Percentiles rank a stretch among this genome's conserved stretches.
phyloP scores from a whole-genome alignment of 176 grass and related monocot species.

The Oryza longistaminata region DNA sequence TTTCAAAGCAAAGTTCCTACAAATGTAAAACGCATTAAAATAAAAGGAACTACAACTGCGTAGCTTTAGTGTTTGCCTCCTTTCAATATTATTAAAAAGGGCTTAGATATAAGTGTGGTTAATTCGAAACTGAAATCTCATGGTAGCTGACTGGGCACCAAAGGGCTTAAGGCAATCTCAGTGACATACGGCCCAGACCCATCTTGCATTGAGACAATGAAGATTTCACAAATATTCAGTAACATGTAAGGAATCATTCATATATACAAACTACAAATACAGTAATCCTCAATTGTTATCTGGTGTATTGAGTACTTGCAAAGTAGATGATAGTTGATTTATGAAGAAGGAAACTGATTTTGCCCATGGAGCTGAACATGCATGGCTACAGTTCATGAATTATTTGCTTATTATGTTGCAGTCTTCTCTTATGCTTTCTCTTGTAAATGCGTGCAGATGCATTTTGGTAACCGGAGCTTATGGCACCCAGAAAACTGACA shows the following conservation, averaged over 20 bases:
- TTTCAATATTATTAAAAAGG: background rate
- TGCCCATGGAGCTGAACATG: background rate
- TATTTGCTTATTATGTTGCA: constrained; percentile 20
- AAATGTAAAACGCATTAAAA: background rate
- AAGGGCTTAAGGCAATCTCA: background rate
- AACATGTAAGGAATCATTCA: background rate
- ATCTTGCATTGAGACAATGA: background rate
- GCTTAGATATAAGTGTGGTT: background rate
- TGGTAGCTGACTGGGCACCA: constrained; percentile 17
- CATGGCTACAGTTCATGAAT: constrained; percentile 1
- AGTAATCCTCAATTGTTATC: constrained; percentile 6
- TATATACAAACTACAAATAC: constrained; percentile 5
- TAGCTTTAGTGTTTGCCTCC: background rate
- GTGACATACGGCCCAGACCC: background rate
- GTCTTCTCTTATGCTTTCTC: constrained; percentile 43
- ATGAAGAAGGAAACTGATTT: constrained; percentile 7
- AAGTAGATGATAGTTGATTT: constrained; percentile 16
- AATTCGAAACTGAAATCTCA: background rate
- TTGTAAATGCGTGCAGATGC: constrained; percentile 65
- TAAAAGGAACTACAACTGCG: background rate
- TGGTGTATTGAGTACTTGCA: background rate
- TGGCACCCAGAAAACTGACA: constrained; percentile 86
- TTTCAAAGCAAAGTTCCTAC: background rate
- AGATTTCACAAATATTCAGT: background rate
- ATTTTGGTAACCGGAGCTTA: constrained; percentile 93